Evolutionary conservation across 805 yeast species (phyloP).

Genomic region (Zygoascus tannicola): DNA sequence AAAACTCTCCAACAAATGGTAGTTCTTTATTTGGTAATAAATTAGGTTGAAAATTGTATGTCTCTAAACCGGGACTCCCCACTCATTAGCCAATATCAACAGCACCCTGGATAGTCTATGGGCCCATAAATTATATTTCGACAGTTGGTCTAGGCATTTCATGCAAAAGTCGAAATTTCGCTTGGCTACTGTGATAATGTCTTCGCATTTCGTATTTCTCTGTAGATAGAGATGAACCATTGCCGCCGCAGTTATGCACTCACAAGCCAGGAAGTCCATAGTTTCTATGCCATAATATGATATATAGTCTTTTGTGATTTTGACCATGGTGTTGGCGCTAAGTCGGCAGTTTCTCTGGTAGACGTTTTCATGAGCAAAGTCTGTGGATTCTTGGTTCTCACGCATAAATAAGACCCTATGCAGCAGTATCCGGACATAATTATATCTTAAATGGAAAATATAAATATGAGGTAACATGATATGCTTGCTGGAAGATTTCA

Average conservation of each 20-base stretch:
- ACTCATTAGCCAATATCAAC: neutral
- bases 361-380: neutral
- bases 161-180: slow-evolving; percentile 5
- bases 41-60: no score
- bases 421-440: slow-evolving; percentile 7
- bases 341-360: slow-evolving; percentile 8
- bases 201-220: neutral
- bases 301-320: slow-evolving; percentile 7
- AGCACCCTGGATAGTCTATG: neutral
- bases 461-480: slow-evolving; percentile 13
- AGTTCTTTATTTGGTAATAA: no score
- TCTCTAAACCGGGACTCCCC: no score
- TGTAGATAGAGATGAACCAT: slow-evolving; percentile 11
- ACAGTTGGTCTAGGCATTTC: slow-evolving; percentile 1
- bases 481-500: slow-evolving; percentile 2
- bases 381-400: slow-evolving; percentile 2
- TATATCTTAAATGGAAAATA: slow-evolving; percentile 10
- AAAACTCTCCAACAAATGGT: no score
- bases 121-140: slow-evolving; percentile 5
- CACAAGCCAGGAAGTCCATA: slow-evolving; percentile 12
- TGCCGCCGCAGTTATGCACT: slow-evolving; percentile 11
- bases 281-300: slow-evolving; percentile 8
- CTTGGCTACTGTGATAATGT: neutral
- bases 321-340: slow-evolving; percentile 9
- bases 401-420: slow-evolving; percentile 8